Evolutionary conservation across 352 stramenopile genomes (phyloP), one percentile per base, ranked within the genome.

Genomic region (Halophytophthora polymorphica): DNA sequence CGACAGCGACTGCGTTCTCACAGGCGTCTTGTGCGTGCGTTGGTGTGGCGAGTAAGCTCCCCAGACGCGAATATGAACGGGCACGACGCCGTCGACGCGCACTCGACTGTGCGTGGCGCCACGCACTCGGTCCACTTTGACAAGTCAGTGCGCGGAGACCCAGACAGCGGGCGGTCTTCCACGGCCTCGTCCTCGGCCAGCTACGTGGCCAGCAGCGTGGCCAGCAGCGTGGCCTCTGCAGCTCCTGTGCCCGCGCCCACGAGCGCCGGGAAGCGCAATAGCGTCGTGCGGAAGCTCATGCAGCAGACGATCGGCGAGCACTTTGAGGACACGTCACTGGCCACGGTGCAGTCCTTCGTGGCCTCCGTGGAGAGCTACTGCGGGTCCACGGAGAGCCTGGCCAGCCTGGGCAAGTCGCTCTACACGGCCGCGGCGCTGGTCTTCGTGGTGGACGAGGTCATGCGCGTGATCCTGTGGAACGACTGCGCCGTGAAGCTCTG

Each of bases 401-500:
- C 77, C 25, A 90, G 81, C 56, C 63, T 93, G 19, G 83, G 83
- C 35, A 93, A 93, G 50, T 90, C 80, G 34, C 67, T 93, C 2
- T 93, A 93, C 58, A 86, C 78, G 57, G 90, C 78, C 1, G 65
- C 70, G 6, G 67, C 79, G 1, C 53, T 92, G 31, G 80, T 92
- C 21, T 92, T 93, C 66, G 83, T 91, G 28, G 71, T 93, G 33
- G 83, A 93, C 47, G 83, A 91, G 40, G 64, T 72, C 35, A 90
- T 91, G 81, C 83, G 83, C 46, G 84, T 93, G 18, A 93, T 93
- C 31, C 56, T 93, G 14, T 93, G 83, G 83, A 93, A 93, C 48
- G 83, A 93, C 49, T 71, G 67, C 34, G 83, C 83, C 0, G 72
- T 90, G n/a, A 73, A 77, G 53, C 63, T 86, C 40, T 72, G 73